Evolutionary conservation across 495 filamentous ascomycete genomes (phyloP), one percentile per base, ranked within the genome.

Genomic region (Xylaria bambusicola): DNA sequence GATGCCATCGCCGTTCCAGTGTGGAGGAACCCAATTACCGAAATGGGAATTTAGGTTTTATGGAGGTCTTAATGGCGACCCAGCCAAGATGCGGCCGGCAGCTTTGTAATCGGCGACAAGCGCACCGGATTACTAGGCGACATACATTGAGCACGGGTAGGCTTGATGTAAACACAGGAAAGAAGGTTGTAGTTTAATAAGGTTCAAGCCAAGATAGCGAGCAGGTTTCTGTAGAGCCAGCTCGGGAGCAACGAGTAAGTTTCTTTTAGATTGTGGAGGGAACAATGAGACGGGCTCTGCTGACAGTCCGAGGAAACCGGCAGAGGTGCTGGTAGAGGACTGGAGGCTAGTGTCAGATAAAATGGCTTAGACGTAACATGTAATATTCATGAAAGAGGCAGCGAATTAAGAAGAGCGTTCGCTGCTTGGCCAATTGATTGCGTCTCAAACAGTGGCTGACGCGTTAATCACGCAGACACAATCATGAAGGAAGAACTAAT

Each of bases 1-100:
- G 73, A 73, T 42, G 75, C 68, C 77, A 79, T 79, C 31, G 21
- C 40, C 31, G 18, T 12, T 15, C 45, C 40, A 42, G 17, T 23
- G 17, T 51, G 18, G 35, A 46, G 38, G n/a, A 54, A 54, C 8
- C 26, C 3, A n/a, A 42, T 41, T 24, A 35, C 56, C 46, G 17
- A 29, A 49, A 20, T 9, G 44, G 23, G 29, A 38, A 8, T 58
- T 6, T 31, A 33, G 47, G 26, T 58, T 48, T 26, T 58, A 35
- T 58, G 48, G 18, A 21, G 10, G 46, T 51, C 21, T n/a, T 58
- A 13, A 51, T 42, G 24, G 18, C 17, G 23, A 26, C 42, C 23
- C 56, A 12, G 36, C 42, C 33, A 12, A 10, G 13, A 36, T 35
- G 26, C 47, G 48, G 44, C 48, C n/a, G 31, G 33, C 21, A 12